Evolutionary conservation across 108 stramenopile species (phyloP).

Genomic region (Cyclostephanos tholiformis): DNA sequence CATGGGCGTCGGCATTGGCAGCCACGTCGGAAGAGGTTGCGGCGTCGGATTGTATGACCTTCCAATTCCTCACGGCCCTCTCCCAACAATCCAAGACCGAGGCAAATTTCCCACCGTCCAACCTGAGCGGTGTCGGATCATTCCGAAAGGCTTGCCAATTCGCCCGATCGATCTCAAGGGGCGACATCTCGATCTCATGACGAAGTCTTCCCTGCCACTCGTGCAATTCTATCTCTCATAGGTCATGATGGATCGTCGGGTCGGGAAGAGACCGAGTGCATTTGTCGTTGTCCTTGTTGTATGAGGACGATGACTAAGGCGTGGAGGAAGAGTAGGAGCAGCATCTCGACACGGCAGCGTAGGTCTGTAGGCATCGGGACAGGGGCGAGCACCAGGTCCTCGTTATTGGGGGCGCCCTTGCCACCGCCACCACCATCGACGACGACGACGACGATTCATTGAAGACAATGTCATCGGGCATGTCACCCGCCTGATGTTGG

Average conservation of each 20-base stretch:
- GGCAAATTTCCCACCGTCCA: constrained; percentile 31
- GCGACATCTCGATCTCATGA: constrained; percentile 10
- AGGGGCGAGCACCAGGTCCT: constrained; percentile 43
- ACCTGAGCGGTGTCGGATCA: constrained; percentile 22
- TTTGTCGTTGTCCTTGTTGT: not conserved
- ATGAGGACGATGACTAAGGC: not conserved
- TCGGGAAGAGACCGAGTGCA: constrained; percentile 16
- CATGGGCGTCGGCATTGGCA: not conserved
- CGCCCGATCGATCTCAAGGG: constrained; percentile 12
- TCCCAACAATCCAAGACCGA: constrained; percentile 46
- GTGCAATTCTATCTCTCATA: constrained; percentile 40
- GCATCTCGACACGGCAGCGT: constrained; percentile 10
- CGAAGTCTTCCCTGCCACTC: constrained; percentile 45
- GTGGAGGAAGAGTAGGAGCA: not conserved
- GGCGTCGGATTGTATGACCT: constrained; percentile 29
- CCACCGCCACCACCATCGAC: not conserved
- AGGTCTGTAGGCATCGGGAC: constrained; percentile 44
- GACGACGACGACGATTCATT: not conserved
- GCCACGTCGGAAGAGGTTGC: not conserved
- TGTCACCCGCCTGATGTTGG: constrained; percentile 4
- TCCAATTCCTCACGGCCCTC: constrained; percentile 31
- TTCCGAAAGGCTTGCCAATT: constrained; percentile 34
- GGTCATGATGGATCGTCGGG: constrained; percentile 33
- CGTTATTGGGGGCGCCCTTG: constrained; percentile 17
- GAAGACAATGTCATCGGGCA: not conserved